Evolutionary conservation across 1,284 basidiomycete genomes (phyloP).

Genomic region (Peniophora sp.): DNA sequence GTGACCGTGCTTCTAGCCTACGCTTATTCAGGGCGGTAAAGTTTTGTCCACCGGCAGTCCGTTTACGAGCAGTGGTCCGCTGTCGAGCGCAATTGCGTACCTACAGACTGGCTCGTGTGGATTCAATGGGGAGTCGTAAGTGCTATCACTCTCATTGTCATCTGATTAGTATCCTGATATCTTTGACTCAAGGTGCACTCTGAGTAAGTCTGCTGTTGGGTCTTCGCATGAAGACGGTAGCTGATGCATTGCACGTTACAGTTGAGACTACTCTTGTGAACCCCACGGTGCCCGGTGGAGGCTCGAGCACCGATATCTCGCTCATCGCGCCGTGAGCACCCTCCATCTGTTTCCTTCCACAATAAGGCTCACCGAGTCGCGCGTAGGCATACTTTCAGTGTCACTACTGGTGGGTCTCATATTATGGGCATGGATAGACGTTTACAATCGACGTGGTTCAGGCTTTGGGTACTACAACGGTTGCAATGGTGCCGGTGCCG

Average conservation of each 20-base stretch:
- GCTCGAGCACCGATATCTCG: conserved; percentile 17
- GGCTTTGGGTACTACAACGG: conserved; percentile 25
- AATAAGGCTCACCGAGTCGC: neutral
- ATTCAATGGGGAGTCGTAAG: conserved; percentile 16
- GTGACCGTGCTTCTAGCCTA: neutral
- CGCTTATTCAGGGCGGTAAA: neutral
- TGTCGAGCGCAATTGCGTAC: neutral
- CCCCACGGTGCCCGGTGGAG: conserved; percentile 13
- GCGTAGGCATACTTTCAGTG: conserved; percentile 23
- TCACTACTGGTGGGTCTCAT: conserved; percentile 22
- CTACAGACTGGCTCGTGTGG: conserved; percentile 7
- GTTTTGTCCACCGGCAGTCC: neutral
- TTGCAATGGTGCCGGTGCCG: conserved; percentile 5
- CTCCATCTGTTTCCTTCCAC: too few relatives aligned
- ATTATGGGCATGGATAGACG: neutral
- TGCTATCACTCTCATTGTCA: too few relatives aligned
- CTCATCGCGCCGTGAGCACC: conserved; percentile 16
- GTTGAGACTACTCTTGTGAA: conserved; percentile 17
- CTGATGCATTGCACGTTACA: conserved; percentile 21
- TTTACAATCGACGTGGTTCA: neutral
- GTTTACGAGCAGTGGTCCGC: neutral
- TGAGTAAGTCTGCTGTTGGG: conserved; percentile 5
- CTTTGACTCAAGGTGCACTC: too few relatives aligned
- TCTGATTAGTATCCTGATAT: too few relatives aligned
- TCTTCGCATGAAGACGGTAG: too few relatives aligned